These are phyloP conservation scores for Eucalyptus pauciflora DNA, from an alignment of 345 rosid genomes.

Conservation along the genomic window DNA sequence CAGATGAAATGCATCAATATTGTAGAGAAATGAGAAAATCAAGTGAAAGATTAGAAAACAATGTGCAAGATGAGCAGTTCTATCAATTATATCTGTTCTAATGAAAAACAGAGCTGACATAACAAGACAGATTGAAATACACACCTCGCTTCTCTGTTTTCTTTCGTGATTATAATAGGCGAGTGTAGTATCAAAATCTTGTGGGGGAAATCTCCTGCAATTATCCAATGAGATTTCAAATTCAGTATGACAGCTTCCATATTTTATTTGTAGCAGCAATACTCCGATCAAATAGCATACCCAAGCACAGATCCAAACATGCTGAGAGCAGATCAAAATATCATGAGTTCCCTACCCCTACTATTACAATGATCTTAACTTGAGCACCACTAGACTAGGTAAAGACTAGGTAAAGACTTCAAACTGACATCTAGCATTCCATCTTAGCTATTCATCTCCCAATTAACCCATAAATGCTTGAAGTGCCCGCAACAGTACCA, in stretches of 20 bases:
- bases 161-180: conserved; percentile 57
- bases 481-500: not conserved
- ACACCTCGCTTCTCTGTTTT: conserved; percentile 1
- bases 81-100: not conserved
- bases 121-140: not conserved
- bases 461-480: not conserved
- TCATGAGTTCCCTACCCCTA: not conserved
- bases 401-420: not conserved
- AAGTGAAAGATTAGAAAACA: not conserved
- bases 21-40: not conserved
- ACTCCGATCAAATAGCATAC: not conserved
- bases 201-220: conserved; percentile 85
- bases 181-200: conserved; percentile 89
- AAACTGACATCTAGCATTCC: not conserved
- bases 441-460: not conserved
- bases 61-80: not conserved
- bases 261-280: not conserved
- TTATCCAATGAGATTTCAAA: not conserved
- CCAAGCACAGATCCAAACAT: not conserved
- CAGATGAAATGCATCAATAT: not conserved
- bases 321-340: not conserved
- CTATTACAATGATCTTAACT: not conserved
- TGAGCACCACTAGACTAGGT: not conserved
- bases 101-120: not conserved
- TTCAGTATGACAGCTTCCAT: not conserved